Evolutionary conservation across 2,329 filamentous ascomycete genomes (phyloP), one percentile per base, ranked within the genome.

Genomic region (Phyllosticta capitalensis): DNA sequence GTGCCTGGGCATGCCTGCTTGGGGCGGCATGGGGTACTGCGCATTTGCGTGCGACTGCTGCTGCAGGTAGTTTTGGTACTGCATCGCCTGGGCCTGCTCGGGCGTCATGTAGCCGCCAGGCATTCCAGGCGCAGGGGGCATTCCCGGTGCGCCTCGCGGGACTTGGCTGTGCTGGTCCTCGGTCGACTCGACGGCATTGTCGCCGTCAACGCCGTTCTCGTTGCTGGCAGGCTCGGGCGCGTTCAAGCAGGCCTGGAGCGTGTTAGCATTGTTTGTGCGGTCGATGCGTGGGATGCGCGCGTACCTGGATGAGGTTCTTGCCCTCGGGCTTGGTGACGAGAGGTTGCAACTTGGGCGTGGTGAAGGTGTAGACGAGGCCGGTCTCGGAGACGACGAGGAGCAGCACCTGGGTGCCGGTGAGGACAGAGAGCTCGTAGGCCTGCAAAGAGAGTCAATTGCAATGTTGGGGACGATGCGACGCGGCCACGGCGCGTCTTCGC

Each of bases 221-320:
- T 89, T 89, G 33, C 85, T 83, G 22, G 86, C 81, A 55, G 92
- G 92, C 74, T 99, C 94, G 50, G 94, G 94, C 20, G 94, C 94
- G 74, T 99, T 99, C 63, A 99, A 78, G 72, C 94, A 99, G 56
- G 94, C 92, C 92, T 97, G 67, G 62, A 24, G 24, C n/a, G 66
- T 56, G 71, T 78, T 66, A 79, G 75, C 63, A 63, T 58, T 60
- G 63, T 52, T 30, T 50, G 30, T 28, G 50, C 45, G 33, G 51
- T 33, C 38, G 54, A 48, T 55, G 59, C 50, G 64, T 57, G 45
- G 59, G 55, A 61, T 48, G 61, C 24, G 52, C 54, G 30, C 84
- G 65, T 83, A 96, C 94, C 86, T 99, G 94, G 67, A 99, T 97
- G 65, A 99, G 80, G 74, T 99, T 99, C 84, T 99, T 99, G 78